Base-by-base conservation (phyloP, 495 filamentous ascomycete genomes). In the Aspergillus campestris region DNA sequence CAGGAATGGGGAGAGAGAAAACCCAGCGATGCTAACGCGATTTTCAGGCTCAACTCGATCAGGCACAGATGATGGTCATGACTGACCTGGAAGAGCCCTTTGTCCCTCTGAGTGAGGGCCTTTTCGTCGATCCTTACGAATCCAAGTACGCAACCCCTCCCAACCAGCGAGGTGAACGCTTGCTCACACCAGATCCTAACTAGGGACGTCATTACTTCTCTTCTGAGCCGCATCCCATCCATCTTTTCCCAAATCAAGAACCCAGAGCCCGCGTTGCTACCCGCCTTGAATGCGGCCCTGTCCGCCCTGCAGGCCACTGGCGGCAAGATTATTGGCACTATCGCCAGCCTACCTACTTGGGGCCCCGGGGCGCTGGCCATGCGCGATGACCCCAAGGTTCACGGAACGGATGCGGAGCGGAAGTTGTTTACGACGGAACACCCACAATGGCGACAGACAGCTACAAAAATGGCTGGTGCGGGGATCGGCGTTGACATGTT, bases 1-100 rank as follows among this genome's bases (percentile, higher is more conserved):
- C 4, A 4, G 18, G 18, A 24, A 4, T 2, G 4, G 18, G 18
- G 18, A 4, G 4, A 24, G 18, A 24, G 18, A 4, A 24, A 2
- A 24, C 18, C 4, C 18, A 24, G 18, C 18, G 18, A 24, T 24
- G 18, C 18, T 24, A 24, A 24, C 18, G 18, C 18, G 18, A 24
- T 24, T 5, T 12, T 36, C 51, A 88, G 84, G 67, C 87, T 13
- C 69, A 79, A 28, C 68, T 95, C 27, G 86, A 94, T 39, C 81
- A 88, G 67, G 87, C 92, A 5, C 92, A 99, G 57, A 96, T 97
- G 91, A 80, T 97, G 72, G 89, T 97, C 12, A 95, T 97, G 89
- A 86, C 92, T 8, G 92, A 99, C 59, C 78, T 99, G 44, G 89
- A 99, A 52, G 92, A 99, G 52, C 91, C 92, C 0, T 99, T 99